A percentile compares a stretch with the other conserved stretches of the same genome.
Evolutionary conservation across 1,284 basidiomycete species (phyloP).

Genomic region (Abortiporus biennis): DNA sequence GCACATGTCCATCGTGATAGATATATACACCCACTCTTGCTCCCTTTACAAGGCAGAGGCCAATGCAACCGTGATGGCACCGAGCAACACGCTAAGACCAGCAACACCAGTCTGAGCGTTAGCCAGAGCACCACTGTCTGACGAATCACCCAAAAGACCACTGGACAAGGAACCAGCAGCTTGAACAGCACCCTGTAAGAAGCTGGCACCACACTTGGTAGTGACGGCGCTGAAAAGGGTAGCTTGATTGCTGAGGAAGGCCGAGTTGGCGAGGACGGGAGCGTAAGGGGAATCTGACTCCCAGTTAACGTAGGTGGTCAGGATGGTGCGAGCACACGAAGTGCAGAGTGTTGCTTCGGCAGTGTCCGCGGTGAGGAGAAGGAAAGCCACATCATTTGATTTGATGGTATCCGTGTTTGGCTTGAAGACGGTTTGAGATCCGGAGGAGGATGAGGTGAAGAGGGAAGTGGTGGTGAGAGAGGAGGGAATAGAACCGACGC

Average conservation of each 20-base stretch:
- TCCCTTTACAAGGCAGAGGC: conserved; percentile 13
- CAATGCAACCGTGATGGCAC: conserved; percentile 16
- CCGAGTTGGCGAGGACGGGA: conserved; percentile 60
- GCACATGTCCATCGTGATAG: too few relatives aligned
- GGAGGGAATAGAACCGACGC: conserved; percentile 32
- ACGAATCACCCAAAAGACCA: conserved; percentile 24
- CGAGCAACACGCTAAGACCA: conserved; percentile 16
- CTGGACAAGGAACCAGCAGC: conserved; percentile 57
- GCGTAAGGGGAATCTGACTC: conserved; percentile 69
- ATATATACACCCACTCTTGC: too few relatives aligned
- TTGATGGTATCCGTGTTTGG: conserved; percentile 69
- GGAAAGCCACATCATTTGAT: conserved; percentile 67
- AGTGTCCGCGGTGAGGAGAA: conserved; percentile 61
- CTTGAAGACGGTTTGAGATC: conserved; percentile 25
- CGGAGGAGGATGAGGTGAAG: conserved; percentile 11
- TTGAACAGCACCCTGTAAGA: conserved; percentile 57
- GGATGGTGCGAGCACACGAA: conserved; percentile 70
- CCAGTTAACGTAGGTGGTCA: conserved; percentile 72
- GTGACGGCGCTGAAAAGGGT: conserved; percentile 59
- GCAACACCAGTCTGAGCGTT: conserved; percentile 11
- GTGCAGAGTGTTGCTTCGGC: conserved; percentile 60
- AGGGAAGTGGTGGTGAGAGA: conserved; percentile 13
- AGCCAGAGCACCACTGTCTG: conserved; percentile 9
- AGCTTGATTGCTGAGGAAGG: conserved; percentile 61
- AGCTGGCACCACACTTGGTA: conserved; percentile 51